These are phyloP conservation scores for Chrysanthemum makinoi DNA, from an alignment of 129 eudicot species.

Conservation along the genomic window DNA sequence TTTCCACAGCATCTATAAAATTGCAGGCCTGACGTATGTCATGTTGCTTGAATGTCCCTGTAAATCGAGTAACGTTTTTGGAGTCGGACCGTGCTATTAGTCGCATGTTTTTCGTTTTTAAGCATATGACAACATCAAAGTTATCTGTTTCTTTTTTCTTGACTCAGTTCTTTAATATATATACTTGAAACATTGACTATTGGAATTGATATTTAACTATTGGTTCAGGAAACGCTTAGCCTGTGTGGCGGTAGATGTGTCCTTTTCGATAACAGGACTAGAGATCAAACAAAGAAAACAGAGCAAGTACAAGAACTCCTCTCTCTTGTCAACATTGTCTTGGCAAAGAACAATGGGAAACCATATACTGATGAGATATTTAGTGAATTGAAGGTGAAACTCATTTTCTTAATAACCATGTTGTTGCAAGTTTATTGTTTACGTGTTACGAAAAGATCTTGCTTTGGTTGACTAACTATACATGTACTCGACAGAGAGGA, in stretches of 20 bases:
- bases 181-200: neutral
- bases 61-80: conserved; percentile 9
- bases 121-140: neutral
- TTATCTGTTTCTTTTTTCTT: neutral
- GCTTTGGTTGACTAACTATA: neutral
- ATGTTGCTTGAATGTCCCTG: neutral
- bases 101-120: neutral
- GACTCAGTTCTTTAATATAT: neutral
- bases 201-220: neutral
- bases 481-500: conserved; percentile 55
- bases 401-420: neutral
- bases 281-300: conserved; percentile 38
- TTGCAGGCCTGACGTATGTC: neutral
- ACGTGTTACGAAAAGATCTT: neutral
- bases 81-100: neutral
- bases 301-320: conserved; percentile 62
- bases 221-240: conserved; percentile 52
- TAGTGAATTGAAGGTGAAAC: conserved; percentile 57
- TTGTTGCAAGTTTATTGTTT: neutral
- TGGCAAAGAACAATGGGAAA: conserved; percentile 50
- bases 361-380: conserved; percentile 77
- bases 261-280: conserved; percentile 73
- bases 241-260: conserved; percentile 63
- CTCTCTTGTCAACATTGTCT: conserved; percentile 49
- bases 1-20: neutral